phyloP scores from a whole-genome alignment of 768 basidiomycete genomes.

The Suillus luteus region DNA sequence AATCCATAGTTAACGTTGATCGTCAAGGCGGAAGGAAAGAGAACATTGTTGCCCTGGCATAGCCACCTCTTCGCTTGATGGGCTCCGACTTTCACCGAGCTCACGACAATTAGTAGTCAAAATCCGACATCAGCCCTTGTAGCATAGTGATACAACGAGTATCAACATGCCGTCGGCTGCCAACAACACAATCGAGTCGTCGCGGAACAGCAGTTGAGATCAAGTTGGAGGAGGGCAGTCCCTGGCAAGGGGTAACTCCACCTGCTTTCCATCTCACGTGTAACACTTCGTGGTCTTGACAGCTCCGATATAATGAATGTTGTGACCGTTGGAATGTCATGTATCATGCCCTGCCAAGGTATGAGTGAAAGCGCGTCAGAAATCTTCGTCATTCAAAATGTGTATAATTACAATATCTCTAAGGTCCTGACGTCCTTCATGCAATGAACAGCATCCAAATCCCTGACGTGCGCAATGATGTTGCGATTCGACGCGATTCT shows the following conservation, averaged over 20 bases:
- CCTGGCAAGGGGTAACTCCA: background rate
- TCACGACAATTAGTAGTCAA: background rate
- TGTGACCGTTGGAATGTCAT: too few species aligned
- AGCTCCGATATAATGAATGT: too few species aligned
- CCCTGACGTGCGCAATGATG: background rate
- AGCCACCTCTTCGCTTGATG: background rate
- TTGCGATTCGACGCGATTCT: background rate
- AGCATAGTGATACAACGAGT: background rate
- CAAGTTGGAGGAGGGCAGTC: background rate
- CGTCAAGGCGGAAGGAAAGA: constrained; percentile 1
- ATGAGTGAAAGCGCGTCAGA: background rate
- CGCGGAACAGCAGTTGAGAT: background rate
- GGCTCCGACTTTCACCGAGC: background rate
- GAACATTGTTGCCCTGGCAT: background rate
- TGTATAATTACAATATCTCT: background rate
- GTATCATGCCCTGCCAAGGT: background rate
- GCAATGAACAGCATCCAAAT: background rate
- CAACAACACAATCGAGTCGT: background rate
- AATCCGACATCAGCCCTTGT: background rate
- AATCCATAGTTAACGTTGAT: background rate
- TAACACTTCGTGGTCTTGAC: too few species aligned
- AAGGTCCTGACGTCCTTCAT: background rate
- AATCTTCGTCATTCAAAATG: background rate
- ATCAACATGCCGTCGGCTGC: background rate
- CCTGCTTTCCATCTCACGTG: too few species aligned